phyloP scores from a whole-genome alignment of 192 early-diverging fungal species.

The Dimargaris cristalligena region DNA sequence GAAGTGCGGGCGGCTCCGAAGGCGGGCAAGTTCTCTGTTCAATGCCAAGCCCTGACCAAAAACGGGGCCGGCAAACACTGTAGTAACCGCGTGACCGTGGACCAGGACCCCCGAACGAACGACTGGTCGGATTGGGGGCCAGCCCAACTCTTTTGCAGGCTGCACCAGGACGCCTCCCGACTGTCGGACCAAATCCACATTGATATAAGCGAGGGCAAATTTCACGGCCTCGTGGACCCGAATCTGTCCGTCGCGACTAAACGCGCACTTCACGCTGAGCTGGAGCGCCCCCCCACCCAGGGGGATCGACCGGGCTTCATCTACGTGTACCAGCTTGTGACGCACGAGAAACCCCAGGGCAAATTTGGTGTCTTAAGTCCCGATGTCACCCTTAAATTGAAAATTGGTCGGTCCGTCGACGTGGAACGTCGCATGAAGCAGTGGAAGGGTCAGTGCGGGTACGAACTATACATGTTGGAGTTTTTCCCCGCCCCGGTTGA shows the following conservation, averaged over 20 bases:
- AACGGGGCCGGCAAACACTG: background rate
- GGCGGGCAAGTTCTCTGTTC: background rate
- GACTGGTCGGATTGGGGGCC: background rate
- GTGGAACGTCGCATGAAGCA: conserved; percentile 4
- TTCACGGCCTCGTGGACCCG: background rate
- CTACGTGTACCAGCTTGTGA: conserved; percentile 7
- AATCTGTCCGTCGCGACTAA: background rate
- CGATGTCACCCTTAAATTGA: background rate
- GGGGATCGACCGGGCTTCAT: conserved; percentile 1
- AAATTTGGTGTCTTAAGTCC: background rate
- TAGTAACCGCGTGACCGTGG: background rate
- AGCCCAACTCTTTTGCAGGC: background rate
- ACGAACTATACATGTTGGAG: conserved; percentile 1
- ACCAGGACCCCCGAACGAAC: background rate
- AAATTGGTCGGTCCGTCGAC: conserved; percentile 1
- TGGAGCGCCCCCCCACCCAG: background rate
- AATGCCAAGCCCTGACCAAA: background rate
- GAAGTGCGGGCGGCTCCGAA: background rate
- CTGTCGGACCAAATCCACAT: background rate
- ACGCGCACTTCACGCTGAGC: background rate
- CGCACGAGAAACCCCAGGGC: background rate
- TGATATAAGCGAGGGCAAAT: background rate
- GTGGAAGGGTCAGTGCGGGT: conserved; percentile 6
- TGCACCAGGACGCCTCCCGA: background rate
- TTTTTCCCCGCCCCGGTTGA: conserved; percentile 1